A percentile compares a stretch with the other conserved stretches of the same genome.
These are phyloP conservation scores for Puccinia novopanici DNA, from an alignment of 1,284 basidiomycete genomes.

Conservation along the genomic window DNA sequence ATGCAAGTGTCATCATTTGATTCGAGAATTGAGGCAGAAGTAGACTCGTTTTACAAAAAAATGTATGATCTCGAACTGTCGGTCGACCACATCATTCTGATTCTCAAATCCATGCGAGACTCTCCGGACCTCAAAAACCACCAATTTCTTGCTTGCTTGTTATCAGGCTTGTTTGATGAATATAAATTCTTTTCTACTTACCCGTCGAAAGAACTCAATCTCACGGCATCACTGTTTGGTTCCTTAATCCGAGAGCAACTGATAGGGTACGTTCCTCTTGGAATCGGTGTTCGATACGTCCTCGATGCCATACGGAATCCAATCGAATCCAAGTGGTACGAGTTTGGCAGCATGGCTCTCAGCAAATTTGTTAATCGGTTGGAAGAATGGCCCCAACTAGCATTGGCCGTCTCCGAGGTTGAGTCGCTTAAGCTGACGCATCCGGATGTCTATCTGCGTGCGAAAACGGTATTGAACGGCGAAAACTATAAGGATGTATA, in stretches of 20 bases:
- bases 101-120: conserved; percentile 80
- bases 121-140: conserved; percentile 83
- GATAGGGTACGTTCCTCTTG: conserved; percentile 91
- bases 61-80: conserved; percentile 92
- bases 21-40: conserved; percentile 85
- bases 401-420: conserved; percentile 82
- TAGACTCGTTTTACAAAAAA: conserved; percentile 92
- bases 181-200: conserved; percentile 99
- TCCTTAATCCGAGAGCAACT: conserved; percentile 91
- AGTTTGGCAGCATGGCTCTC: conserved; percentile 91
- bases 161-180: conserved; percentile 99
- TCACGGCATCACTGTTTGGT: conserved; percentile 96
- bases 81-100: conserved; percentile 87
- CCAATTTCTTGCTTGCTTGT: conserved; percentile 96
- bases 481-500: conserved; percentile 36
- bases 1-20: conserved; percentile 85
- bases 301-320: conserved; percentile 88
- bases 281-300: conserved; percentile 95
- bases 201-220: conserved; percentile 86
- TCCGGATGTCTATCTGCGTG: conserved; percentile 76
- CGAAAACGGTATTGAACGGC: conserved; percentile 66
- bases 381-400: conserved; percentile 89
- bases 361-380: conserved; percentile 83
- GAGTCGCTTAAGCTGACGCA: conserved; percentile 82
- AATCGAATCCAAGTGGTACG: conserved; percentile 83